Percentiles rank a stretch among this genome's conserved stretches.
Conservation (phyloP, 345 rosid species). For the Conringia planisiliqua region DNA sequence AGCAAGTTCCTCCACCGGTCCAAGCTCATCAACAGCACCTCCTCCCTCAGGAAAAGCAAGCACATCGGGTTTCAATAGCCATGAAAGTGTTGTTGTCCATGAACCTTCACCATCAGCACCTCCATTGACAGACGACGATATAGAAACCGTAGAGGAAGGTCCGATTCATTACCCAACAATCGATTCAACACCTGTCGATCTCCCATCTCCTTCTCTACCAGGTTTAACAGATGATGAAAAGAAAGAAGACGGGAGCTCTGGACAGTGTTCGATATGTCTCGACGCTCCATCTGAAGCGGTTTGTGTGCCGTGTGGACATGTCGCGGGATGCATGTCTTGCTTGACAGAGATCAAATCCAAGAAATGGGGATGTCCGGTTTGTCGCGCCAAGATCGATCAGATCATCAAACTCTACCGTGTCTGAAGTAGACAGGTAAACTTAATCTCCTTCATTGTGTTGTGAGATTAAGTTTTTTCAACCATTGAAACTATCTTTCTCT, state of each 20-base stretch:
- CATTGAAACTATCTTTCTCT: constrained; percentile 25
- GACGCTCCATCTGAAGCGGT: constrained; percentile 95
- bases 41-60: constrained; percentile 40
- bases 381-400: constrained; percentile 85
- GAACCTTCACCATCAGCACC: constrained; percentile 65
- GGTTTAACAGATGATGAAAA: constrained; percentile 35
- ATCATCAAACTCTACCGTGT: constrained; percentile 72
- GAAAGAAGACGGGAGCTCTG: constrained; percentile 48
- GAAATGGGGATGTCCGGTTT: constrained; percentile 93
- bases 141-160: constrained; percentile 42
- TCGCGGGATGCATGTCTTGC: constrained; percentile 95
- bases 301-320: constrained; percentile 98
- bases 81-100: constrained; percentile 29
- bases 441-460: constrained; percentile 7
- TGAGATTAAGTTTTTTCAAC: constrained; percentile 10
- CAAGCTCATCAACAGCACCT: constrained; percentile 6
- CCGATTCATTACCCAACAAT: constrained; percentile 80
- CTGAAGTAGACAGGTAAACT: constrained; percentile 34
- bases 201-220: constrained; percentile 26
- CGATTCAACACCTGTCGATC: constrained; percentile 54
- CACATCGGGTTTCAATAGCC: constrained; percentile 17
- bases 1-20: constrained; percentile 51
- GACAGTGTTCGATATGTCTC: constrained; percentile 72
- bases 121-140: constrained; percentile 41
- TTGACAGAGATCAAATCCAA: constrained; percentile 75